These are phyloP conservation scores for Phialemonium atrogriseum DNA, from an alignment of 2,329 filamentous ascomycete genomes.

Conservation along the genomic window DNA sequence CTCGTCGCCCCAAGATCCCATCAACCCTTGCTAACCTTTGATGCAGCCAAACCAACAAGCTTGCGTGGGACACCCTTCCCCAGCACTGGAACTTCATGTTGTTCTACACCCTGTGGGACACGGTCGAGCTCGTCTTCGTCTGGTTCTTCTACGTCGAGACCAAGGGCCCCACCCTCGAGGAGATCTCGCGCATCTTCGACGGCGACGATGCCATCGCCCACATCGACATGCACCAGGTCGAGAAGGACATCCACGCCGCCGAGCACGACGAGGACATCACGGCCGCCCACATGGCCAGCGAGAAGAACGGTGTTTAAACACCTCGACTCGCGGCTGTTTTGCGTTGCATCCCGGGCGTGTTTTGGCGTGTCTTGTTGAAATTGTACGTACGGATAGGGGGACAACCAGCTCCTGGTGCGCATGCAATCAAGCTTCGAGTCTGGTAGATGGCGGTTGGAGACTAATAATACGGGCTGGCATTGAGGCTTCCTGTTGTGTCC, in stretches of 20 bases:
- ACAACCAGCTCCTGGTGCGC: too few relatives aligned
- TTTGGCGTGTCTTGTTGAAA: too few relatives aligned
- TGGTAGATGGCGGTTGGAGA: too few relatives aligned
- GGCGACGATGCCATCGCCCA: slow-evolving; percentile 50
- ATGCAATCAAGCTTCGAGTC: too few relatives aligned
- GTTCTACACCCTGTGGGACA: slow-evolving; percentile 57
- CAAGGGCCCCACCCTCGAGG: slow-evolving; percentile 61
- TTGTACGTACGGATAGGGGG: too few relatives aligned
- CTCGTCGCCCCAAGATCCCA: too few relatives aligned
- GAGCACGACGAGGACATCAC: slow-evolving; percentile 27
- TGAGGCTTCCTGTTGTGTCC: too few relatives aligned
- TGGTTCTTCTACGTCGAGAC: slow-evolving; percentile 64
- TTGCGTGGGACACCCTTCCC: slow-evolving; percentile 52
- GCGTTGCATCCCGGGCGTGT: too few relatives aligned
- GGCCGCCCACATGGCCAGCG: slow-evolving; percentile 8
- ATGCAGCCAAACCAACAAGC: slow-evolving; percentile 52
- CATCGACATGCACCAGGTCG: slow-evolving; percentile 45
- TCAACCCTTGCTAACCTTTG: not conserved
- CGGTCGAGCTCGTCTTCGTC: slow-evolving; percentile 51
- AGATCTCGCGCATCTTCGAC: slow-evolving; percentile 63
- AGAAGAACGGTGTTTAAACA: slow-evolving; percentile 14
- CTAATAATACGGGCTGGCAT: too few relatives aligned
- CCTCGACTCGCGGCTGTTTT: too few relatives aligned
- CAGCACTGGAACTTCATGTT: slow-evolving; percentile 58
- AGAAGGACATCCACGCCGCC: slow-evolving; percentile 39